Percentiles rank a stretch among this genome's conserved stretches.
phyloP scores from a whole-genome alignment of 2,329 filamentous ascomycete species.

The Penicillium sp. region DNA sequence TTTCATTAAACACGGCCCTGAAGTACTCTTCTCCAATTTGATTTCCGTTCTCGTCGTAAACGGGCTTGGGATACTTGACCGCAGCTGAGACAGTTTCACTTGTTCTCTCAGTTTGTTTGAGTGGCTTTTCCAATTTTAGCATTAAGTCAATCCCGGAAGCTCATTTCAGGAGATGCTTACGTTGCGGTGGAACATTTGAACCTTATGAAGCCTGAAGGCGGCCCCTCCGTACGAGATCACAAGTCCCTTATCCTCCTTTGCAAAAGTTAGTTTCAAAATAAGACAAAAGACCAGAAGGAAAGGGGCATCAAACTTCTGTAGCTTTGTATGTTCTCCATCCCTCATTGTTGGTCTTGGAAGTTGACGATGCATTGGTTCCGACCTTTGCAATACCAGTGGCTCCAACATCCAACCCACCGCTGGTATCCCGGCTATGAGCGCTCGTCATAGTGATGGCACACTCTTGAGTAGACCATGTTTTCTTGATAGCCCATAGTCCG shows the following conservation, averaged over 20 bases:
- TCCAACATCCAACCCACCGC: constrained; percentile 7
- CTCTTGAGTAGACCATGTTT: constrained; percentile 11
- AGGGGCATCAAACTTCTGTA: not conserved
- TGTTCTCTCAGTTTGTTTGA: not conserved
- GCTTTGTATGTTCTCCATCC: constrained; percentile 9
- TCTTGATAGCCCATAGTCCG: constrained; percentile 8
- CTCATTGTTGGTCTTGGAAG: constrained; percentile 3
- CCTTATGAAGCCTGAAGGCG: not conserved
- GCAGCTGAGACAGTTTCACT: not conserved
- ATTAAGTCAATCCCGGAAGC: not conserved
- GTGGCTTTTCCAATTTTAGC: not conserved
- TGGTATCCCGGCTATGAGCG: constrained; percentile 9
- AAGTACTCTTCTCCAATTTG: constrained; percentile 1
- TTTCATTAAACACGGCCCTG: constrained; percentile 1
- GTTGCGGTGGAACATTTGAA: not conserved
- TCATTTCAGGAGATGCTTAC: constrained; percentile 1
- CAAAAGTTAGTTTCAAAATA: not conserved
- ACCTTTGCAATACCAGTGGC: constrained; percentile 11
- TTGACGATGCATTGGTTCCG: constrained; percentile 6
- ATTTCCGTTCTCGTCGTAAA: constrained; percentile 4
- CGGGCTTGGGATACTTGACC: not conserved
- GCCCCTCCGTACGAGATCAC: constrained; percentile 4
- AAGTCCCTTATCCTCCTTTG: not conserved
- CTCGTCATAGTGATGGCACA: constrained; percentile 9
- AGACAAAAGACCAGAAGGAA: not conserved